These are phyloP conservation scores for Acaromyces ingoldii DNA, from an alignment of 1,284 basidiomycete genomes.

Conservation along the genomic window DNA sequence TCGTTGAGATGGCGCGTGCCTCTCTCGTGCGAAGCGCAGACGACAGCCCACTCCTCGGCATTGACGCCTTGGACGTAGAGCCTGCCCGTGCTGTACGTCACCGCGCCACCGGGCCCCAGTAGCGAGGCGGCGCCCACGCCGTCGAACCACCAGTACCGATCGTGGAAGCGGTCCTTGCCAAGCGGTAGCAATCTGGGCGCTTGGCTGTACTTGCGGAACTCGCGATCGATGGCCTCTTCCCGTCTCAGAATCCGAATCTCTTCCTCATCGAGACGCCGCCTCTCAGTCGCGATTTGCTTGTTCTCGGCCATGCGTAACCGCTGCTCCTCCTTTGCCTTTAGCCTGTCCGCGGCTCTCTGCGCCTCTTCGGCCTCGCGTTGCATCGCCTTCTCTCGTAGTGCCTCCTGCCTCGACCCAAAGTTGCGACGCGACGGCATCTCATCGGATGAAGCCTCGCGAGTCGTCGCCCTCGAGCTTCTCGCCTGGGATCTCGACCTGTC, in stretches of 20 bases:
- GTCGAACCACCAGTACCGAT: slow-evolving; percentile 97
- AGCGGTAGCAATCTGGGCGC: slow-evolving; percentile 78
- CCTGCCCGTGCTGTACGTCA: slow-evolving; percentile 75
- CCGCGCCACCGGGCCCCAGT: slow-evolving; percentile 58
- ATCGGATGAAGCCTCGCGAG: no score
- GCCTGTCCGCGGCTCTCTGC: slow-evolving; percentile 16
- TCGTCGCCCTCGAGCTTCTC: neutral
- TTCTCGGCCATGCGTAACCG: slow-evolving; percentile 31
- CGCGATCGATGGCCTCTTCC: slow-evolving; percentile 81
- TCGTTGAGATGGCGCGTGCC: slow-evolving; percentile 40
- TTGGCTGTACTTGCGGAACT: slow-evolving; percentile 80
- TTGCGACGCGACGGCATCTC: slow-evolving; percentile 18
- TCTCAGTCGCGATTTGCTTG: slow-evolving; percentile 34
- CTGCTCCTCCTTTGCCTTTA: slow-evolving; percentile 28
- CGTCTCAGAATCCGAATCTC: slow-evolving; percentile 70
- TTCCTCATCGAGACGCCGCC: slow-evolving; percentile 61
- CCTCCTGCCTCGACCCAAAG: slow-evolving; percentile 38
- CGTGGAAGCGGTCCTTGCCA: slow-evolving; percentile 86
- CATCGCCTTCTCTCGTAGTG: slow-evolving; percentile 42
- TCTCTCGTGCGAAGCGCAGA: slow-evolving; percentile 57
- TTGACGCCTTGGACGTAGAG: slow-evolving; percentile 85
- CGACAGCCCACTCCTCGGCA: slow-evolving; percentile 55
- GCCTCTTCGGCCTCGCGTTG: slow-evolving; percentile 36
- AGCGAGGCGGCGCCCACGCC: slow-evolving; percentile 80
- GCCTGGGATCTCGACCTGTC: neutral